These are phyloP conservation scores for Singerocomus rubriflavus DNA, from an alignment of 1,284 basidiomycete species.

Conservation along the genomic window DNA sequence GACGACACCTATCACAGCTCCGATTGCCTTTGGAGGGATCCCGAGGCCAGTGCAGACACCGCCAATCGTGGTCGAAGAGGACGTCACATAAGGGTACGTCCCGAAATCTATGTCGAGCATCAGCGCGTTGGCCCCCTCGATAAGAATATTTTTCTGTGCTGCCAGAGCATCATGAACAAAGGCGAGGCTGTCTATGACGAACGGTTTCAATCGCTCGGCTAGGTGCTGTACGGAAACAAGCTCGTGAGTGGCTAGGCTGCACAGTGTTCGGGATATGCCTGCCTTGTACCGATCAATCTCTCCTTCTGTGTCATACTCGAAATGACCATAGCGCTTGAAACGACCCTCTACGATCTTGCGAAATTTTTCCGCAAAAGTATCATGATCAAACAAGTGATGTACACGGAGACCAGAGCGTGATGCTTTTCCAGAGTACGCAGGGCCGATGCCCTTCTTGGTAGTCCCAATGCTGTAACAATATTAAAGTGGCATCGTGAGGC, in stretches of 20 bases:
- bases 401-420: constrained; percentile 94
- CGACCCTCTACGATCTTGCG: constrained; percentile 94
- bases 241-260: background rate
- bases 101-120: constrained; percentile 99
- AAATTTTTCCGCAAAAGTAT: constrained; percentile 89
- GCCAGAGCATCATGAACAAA: constrained; percentile 83
- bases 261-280: constrained; percentile 8
- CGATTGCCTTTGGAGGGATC: constrained; percentile 87
- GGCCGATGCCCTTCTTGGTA: constrained; percentile 97
- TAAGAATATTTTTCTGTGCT: constrained; percentile 78
- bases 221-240: constrained; percentile 51
- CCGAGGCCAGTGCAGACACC: constrained; percentile 96
- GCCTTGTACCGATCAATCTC: constrained; percentile 94
- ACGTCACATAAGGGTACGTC: constrained; percentile 97
- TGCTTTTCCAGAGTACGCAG: constrained; percentile 97
- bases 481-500: constrained; percentile 6
- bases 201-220: constrained; percentile 83
- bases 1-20: constrained; percentile 86
- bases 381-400: constrained; percentile 92
- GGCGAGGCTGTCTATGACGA: constrained; percentile 84
- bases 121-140: constrained; percentile 96
- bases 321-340: constrained; percentile 97
- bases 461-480: constrained; percentile 80
- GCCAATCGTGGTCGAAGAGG: constrained; percentile 89
- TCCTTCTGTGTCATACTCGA: constrained; percentile 98